Evolutionary conservation across 2,329 filamentous ascomycete genomes (phyloP), one percentile per base, ranked within the genome.

Genomic region (Nemania sp.): DNA sequence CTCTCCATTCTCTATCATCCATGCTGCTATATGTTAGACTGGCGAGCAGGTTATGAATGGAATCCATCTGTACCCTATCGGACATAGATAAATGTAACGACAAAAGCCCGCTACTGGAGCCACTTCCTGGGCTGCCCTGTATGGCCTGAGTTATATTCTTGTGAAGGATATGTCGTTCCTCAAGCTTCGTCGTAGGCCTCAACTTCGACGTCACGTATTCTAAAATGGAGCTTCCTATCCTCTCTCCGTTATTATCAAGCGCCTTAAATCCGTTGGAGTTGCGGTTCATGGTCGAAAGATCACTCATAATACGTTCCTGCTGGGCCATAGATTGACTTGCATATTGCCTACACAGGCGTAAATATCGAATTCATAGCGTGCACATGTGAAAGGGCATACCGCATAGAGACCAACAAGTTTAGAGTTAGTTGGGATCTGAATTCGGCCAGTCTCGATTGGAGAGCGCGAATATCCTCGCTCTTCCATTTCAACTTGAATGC

Each of bases 401-500:
- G 41, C 41, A 45, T 20, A n/a, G 41, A 45, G 41, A 45, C 13
- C 41, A 45, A 45, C 41, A 45, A 15, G n/a, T 20, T 45, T 18
- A 45, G 41, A 45, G 41, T 45, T 8, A 45, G 15, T 15, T 45
- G 41, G 15, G 41, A 45, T 45, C 41, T 45, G 41, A 45, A 45
- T n/a, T n/a, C 41, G 41, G 41, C 15, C 15, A 45, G 41, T n/a
- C 41, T 45, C n/a, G 15, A n/a, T 45, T n/a, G 15, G 15, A 45
- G 41, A n/a, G 41, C 41, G n/a, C 41, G 41, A 45, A 45, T 45
- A n/a, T 45, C 15, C 41, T 45, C 41, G 15, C 41, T 45, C 41
- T 20, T 45, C 41, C 41, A 45, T 45, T 45, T n/a, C 41, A 45
- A n/a, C 18, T n/a, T n/a, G 7, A 45, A 45, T 3, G 41, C 41